Conservation (phyloP, 2,329 filamentous ascomycete species). For the Albifimbria verrucaria region DNA sequence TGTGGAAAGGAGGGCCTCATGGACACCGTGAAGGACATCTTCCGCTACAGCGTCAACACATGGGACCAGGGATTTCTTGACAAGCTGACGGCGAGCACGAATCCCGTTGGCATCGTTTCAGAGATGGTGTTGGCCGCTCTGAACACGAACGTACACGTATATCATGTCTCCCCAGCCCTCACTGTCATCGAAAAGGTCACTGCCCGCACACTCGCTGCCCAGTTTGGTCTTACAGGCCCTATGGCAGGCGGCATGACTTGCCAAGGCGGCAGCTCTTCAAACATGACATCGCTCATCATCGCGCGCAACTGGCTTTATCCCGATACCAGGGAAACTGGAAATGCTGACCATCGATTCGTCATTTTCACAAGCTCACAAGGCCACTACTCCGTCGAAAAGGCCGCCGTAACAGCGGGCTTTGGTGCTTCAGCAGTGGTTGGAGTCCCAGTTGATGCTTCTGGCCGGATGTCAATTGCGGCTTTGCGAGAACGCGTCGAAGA, state of each 20-base stretch:
- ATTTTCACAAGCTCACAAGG: slow-evolving; percentile 87
- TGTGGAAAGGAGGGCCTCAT: slow-evolving; percentile 72
- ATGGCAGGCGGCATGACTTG: slow-evolving; percentile 71
- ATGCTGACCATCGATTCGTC: slow-evolving; percentile 63
- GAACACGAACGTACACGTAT: slow-evolving; percentile 95
- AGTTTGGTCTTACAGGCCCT: slow-evolving; percentile 74
- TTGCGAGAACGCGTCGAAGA: slow-evolving; percentile 61
- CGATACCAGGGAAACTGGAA: slow-evolving; percentile 69
- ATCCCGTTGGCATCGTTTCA: slow-evolving; percentile 81
- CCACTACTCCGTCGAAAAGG: slow-evolving; percentile 94
- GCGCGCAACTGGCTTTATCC: slow-evolving; percentile 86
- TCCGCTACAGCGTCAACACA: slow-evolving; percentile 90
- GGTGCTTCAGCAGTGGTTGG: slow-evolving; percentile 66
- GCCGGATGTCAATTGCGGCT: slow-evolving; percentile 66
- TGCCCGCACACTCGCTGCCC: slow-evolving; percentile 64
- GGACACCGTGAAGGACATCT: slow-evolving; percentile 63
- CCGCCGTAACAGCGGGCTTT: slow-evolving; percentile 82
- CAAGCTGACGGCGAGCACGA: slow-evolving; percentile 90
- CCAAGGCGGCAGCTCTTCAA: slow-evolving; percentile 80
- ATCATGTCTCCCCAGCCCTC: slow-evolving; percentile 86
- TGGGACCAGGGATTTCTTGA: slow-evolving; percentile 97
- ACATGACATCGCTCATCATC: slow-evolving; percentile 79
- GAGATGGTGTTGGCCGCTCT: slow-evolving; percentile 81
- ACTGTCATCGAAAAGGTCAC: slow-evolving; percentile 86
- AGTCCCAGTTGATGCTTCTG: slow-evolving; percentile 69